A percentile compares a stretch with the other conserved stretches of the same genome.
These are phyloP conservation scores for Phaeolepiota aurea DNA, from an alignment of 768 basidiomycete genomes.

Conservation along the genomic window DNA sequence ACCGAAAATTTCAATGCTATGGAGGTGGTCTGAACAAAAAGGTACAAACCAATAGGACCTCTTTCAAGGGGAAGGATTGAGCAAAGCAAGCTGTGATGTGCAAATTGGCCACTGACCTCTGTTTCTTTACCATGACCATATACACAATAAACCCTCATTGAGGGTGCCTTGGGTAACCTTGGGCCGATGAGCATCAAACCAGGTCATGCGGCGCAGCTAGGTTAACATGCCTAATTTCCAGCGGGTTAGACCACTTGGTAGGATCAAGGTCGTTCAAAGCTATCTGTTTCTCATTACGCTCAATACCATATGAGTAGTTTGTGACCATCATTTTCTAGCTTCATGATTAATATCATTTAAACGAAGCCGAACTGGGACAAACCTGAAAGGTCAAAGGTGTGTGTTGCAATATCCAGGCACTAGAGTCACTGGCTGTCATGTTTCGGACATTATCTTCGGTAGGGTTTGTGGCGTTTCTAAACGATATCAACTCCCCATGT, in stretches of 20 bases:
- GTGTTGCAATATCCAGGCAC: constrained; percentile 73
- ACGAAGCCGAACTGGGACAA: background rate
- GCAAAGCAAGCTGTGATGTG: constrained; percentile 1
- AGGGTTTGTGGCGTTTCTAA: constrained; percentile 34
- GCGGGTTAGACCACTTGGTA: constrained; percentile 88
- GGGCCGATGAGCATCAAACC: background rate
- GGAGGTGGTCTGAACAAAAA: background rate
- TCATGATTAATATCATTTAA: background rate
- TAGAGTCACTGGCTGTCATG: constrained; percentile 72
- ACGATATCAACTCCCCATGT: constrained; percentile 80
- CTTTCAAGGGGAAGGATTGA: constrained; percentile 21
- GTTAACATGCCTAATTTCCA: constrained; percentile 56
- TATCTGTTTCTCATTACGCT: constrained; percentile 59
- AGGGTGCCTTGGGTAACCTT: constrained; percentile 83
- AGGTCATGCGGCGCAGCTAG: no score
- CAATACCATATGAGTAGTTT: constrained; percentile 89
- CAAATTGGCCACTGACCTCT: constrained; percentile 46
- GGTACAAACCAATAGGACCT: constrained; percentile 72
- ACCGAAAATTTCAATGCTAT: background rate
- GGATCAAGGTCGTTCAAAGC: constrained; percentile 63
- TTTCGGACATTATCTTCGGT: constrained; percentile 30
- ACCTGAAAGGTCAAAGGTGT: constrained; percentile 82
- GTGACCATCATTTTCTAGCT: constrained; percentile 66
- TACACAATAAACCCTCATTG: constrained; percentile 86
- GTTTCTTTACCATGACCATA: constrained; percentile 97